Base-by-base conservation (phyloP, 176 grass and related monocot genomes). In the Eleusine coracana region DNA sequence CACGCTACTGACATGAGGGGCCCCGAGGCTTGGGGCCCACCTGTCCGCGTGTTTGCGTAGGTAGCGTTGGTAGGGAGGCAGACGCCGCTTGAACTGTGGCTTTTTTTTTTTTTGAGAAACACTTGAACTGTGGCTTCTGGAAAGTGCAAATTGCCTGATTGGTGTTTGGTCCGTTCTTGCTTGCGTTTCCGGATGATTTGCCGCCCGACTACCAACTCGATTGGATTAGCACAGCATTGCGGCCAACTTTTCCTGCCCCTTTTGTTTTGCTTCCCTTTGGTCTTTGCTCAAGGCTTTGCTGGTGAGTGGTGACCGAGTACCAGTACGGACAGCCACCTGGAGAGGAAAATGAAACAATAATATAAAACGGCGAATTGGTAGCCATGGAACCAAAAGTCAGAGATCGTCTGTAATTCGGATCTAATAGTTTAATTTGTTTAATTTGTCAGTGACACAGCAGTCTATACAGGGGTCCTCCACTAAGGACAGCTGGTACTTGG, bases 81-180 rank as follows among this genome's bases (percentile, higher is more conserved):
- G 16, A 82, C 5, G 27, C 15, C 56, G 73, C 48, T 11, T 61
- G 69, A 7, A 42, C 11, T 51, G 7, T 2, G 61, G 60, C 25
- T 63, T 63, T 25, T 25, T 25, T 25, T 25, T 25, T 25, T 25
- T 25, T 25, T 25, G 25, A 25, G 25, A 25, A 25, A 25, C 25
- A 25, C 48, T 11, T 61, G 69, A 7, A 42, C 11, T 51, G 7
- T 2, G 61, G 60, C 25, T 63, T 63, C 60, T 63, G 60, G 60
- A 63, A 29, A 63, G 60, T 63, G 60, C 60, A 63, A 83, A 34
- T 60, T 79, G 60, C 58, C 48, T 13, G 48, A 74, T 83, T 52
- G 8, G 74, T 36, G 71, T 3, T 75, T 66, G 39, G 69, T 58
- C 34, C 31, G 45, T 54, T 70, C 17, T 6, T 65, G 45, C 49